These are phyloP conservation scores for Beauveria varroae DNA, from an alignment of 2,329 filamentous ascomycete species.

Conservation along the genomic window DNA sequence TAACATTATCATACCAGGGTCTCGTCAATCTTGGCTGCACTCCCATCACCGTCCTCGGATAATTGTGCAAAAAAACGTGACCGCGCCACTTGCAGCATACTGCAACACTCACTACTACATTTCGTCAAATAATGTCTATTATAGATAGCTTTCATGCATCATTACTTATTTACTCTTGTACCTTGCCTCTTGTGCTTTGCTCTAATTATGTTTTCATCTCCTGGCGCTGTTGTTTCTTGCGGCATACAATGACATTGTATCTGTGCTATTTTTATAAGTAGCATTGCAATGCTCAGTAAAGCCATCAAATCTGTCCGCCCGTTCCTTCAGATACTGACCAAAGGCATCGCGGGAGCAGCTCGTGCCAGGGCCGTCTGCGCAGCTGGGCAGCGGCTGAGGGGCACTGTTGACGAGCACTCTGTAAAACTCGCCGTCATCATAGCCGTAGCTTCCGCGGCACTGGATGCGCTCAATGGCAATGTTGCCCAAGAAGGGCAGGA, in stretches of 20 bases:
- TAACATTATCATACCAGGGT: neutral
- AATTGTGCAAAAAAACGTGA: too few species aligned
- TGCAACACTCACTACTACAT: neutral
- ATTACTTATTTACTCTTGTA: neutral
- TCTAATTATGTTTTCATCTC: conserved; percentile 8
- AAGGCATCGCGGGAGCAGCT: conserved; percentile 34
- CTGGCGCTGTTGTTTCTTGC: conserved; percentile 21
- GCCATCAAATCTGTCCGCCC: conserved; percentile 30
- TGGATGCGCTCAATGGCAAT: conserved; percentile 58
- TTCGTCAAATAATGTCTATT: neutral
- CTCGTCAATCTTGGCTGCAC: conserved; percentile 4
- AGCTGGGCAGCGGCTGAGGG: conserved; percentile 33
- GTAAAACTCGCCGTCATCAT: conserved; percentile 42
- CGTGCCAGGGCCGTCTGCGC: conserved; percentile 35
- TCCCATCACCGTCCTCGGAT: neutral
- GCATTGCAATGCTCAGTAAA: conserved; percentile 33
- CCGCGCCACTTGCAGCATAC: too few species aligned
- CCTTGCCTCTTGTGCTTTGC: neutral
- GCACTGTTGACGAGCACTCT: conserved; percentile 37
- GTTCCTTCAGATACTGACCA: conserved; percentile 29
- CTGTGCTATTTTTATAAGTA: conserved; percentile 24
- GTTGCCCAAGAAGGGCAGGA: conserved; percentile 59
- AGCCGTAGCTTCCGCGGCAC: conserved; percentile 50
- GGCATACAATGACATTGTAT: conserved; percentile 27
- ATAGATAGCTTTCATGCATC: neutral